Conservation (phyloP, 331 rosid species). For the Cydonia oblonga region DNA sequence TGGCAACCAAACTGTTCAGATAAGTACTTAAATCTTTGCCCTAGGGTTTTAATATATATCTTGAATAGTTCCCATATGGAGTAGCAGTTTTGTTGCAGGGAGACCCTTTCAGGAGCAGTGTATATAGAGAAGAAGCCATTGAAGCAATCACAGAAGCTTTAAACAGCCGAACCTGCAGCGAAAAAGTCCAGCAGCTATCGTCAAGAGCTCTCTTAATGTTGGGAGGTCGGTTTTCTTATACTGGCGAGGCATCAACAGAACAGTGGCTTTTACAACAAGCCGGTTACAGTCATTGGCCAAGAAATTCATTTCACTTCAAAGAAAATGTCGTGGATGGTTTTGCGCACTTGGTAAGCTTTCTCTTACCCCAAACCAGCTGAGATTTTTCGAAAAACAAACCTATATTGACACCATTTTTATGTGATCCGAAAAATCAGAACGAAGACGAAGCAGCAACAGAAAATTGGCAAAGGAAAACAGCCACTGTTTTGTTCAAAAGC, state of each 20-base stretch:
- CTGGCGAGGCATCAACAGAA: slow-evolving; percentile 50
- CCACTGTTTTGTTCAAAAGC: slow-evolving; percentile 35
- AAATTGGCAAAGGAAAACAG: slow-evolving; percentile 59
- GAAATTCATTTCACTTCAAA: slow-evolving; percentile 25
- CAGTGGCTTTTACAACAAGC: slow-evolving; percentile 56
- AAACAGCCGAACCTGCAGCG: slow-evolving; percentile 27
- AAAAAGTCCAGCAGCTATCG: slow-evolving; percentile 44
- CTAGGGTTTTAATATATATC: neutral
- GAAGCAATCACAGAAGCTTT: slow-evolving; percentile 47
- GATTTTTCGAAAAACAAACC: neutral
- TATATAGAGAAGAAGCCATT: slow-evolving; percentile 74
- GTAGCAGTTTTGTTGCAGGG: slow-evolving; percentile 79
- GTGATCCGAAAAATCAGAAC: slow-evolving; percentile 15
- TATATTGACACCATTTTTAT: neutral
- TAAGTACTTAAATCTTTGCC: neutral
- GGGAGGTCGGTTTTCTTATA: slow-evolving; percentile 51
- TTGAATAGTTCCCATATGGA: slow-evolving; percentile 45
- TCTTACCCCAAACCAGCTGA: neutral
- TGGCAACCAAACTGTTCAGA: neutral
- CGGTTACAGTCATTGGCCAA: slow-evolving; percentile 36
- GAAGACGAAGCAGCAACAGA: slow-evolving; percentile 46
- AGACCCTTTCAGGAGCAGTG: slow-evolving; percentile 45
- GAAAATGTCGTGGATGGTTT: slow-evolving; percentile 27
- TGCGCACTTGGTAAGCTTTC: slow-evolving; percentile 26
- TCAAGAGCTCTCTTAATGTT: slow-evolving; percentile 55